Evolutionary conservation across 139 green algal genomes (phyloP).

Genomic region (Micractinium conductrix): DNA sequence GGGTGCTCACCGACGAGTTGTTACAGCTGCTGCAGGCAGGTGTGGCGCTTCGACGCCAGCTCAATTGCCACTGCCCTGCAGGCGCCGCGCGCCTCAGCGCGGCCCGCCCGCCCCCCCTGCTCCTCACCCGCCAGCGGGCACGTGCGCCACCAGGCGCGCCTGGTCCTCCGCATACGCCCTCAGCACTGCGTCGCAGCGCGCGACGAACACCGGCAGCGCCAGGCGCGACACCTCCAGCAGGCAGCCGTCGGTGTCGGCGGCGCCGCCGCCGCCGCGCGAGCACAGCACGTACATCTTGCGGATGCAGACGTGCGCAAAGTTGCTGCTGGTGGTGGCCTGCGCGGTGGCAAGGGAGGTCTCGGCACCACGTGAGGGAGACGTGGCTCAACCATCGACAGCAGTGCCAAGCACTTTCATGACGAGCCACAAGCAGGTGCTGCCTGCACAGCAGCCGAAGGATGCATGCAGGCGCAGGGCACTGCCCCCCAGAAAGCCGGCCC

Average conservation of each 20-base stretch:
- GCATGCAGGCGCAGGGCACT: not conserved
- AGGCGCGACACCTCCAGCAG: conserved; percentile 67
- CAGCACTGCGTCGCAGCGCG: conserved; percentile 66
- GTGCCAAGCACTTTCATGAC: too few species aligned
- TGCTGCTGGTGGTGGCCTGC: conserved; percentile 44
- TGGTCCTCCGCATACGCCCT: conserved; percentile 36
- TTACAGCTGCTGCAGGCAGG: too few species aligned
- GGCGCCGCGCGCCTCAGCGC: too few species aligned
- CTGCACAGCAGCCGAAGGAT: too few species aligned
- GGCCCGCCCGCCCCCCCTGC: too few species aligned
- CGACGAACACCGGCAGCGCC: conserved; percentile 77
- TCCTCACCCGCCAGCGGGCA: not conserved
- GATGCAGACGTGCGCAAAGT: conserved; percentile 82
- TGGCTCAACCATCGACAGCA: too few species aligned
- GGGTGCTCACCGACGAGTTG: too few species aligned
- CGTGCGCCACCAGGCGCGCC: not conserved
- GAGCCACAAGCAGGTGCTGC: not conserved
- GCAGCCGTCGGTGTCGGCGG: conserved; percentile 34
- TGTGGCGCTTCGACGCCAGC: too few species aligned
- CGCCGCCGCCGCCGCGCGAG: conserved; percentile 58
- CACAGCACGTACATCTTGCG: conserved; percentile 87
- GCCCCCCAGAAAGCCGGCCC: not conserved
- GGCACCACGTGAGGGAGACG: too few species aligned
- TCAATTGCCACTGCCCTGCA: too few species aligned
- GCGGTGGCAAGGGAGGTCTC: too few species aligned